Percentiles rank a stretch among this genome's conserved stretches.
Conservation (phyloP, 176 grass and related monocot genomes). For the Avena insularis region DNA sequence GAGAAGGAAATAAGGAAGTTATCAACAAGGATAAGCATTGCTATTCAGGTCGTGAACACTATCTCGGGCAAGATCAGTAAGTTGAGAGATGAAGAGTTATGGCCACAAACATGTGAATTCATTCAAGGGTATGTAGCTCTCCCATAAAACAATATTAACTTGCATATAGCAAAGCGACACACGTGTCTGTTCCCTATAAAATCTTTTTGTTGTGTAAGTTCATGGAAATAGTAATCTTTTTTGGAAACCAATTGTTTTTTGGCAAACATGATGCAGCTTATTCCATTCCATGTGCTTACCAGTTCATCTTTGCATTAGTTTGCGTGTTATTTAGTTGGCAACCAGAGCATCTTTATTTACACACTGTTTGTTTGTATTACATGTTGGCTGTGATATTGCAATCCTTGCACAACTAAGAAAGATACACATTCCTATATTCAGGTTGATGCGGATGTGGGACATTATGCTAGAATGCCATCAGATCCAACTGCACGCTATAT, state of each 20-base stretch:
- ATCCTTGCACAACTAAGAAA: neutral
- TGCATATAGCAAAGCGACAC: neutral
- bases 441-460: slow-evolving; percentile 84
- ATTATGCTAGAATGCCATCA: slow-evolving; percentile 87
- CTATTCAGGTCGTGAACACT: slow-evolving; percentile 87
- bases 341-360: neutral
- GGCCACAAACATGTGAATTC: slow-evolving; percentile 89
- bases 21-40: slow-evolving; percentile 94
- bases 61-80: slow-evolving; percentile 93
- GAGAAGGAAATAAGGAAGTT: slow-evolving; percentile 80
- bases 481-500: slow-evolving; percentile 88
- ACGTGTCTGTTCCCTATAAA: neutral
- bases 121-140: slow-evolving; percentile 79
- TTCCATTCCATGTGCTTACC: neutral
- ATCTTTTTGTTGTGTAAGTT: neutral
- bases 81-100: slow-evolving; percentile 93
- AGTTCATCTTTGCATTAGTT: neutral
- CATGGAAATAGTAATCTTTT: neutral
- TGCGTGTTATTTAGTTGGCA: neutral
- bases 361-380: neutral
- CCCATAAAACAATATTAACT: neutral
- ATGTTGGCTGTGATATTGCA: slow-evolving; percentile 24
- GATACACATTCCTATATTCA: slow-evolving; percentile 35
- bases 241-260: neutral
- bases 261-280: neutral